phyloP scores from a whole-genome alignment of 768 basidiomycete genomes.

The Leccinum subgranulosum region DNA sequence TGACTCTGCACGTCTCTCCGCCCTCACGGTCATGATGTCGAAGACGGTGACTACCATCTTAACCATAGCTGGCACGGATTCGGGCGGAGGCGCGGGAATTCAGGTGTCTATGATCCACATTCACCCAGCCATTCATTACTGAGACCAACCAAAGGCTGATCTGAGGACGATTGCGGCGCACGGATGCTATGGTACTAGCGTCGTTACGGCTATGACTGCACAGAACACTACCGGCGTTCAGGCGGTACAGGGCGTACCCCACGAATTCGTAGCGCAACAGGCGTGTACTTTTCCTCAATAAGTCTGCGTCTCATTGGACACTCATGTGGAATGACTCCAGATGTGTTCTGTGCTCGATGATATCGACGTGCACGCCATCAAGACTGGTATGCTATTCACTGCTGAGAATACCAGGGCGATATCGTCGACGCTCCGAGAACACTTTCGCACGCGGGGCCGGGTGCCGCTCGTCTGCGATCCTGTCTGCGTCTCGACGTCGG shows the following conservation, averaged over 20 bases:
- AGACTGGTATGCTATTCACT: constrained; percentile 87
- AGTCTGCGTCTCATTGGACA: too few relatives aligned
- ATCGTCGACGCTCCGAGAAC: constrained; percentile 44
- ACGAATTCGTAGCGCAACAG: constrained; percentile 40
- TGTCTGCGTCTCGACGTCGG: constrained; percentile 88
- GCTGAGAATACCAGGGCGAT: constrained; percentile 40
- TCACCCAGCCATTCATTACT: background rate
- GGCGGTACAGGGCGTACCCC: too few relatives aligned
- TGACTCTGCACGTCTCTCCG: too few relatives aligned
- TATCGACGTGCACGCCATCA: constrained; percentile 67
- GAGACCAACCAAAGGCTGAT: constrained; percentile 56
- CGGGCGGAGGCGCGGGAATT: too few relatives aligned
- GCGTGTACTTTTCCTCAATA: too few relatives aligned
- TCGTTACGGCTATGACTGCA: too few relatives aligned
- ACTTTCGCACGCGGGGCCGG: constrained; percentile 32
- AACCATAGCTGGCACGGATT: constrained; percentile 46
- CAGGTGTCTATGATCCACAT: too few relatives aligned
- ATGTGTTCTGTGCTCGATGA: constrained; percentile 63
- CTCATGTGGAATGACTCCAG: constrained; percentile 36
- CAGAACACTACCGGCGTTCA: too few relatives aligned
- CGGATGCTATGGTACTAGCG: too few relatives aligned
- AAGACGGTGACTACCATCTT: constrained; percentile 39
- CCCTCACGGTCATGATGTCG: constrained; percentile 2
- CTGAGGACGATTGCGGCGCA: too few relatives aligned
- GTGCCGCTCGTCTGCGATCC: constrained; percentile 80